Conservation (phyloP, 2,329 filamentous ascomycete genomes). For the Aspergillus puulaauensis region DNA sequence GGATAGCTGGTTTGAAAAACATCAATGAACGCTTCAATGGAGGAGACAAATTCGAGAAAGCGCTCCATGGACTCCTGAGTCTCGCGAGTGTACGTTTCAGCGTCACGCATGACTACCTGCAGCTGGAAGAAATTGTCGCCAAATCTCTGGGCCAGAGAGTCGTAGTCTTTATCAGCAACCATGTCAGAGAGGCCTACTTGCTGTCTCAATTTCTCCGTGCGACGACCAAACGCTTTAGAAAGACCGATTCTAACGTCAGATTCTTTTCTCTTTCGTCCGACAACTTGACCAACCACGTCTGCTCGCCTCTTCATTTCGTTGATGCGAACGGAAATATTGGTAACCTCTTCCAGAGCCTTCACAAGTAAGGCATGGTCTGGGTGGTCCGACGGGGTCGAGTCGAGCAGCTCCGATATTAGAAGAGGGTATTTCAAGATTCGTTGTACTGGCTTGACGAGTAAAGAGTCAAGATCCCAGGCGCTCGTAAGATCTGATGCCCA, state of each 20-base stretch:
- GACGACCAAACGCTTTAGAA: slow-evolving; percentile 84
- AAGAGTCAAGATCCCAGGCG: slow-evolving; percentile 91
- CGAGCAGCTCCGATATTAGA: slow-evolving; percentile 74
- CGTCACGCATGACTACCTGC: slow-evolving; percentile 87
- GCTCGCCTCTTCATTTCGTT: slow-evolving; percentile 96
- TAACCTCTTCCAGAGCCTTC: slow-evolving; percentile 68
- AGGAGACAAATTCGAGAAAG: slow-evolving; percentile 75
- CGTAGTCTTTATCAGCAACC: slow-evolving; percentile 79
- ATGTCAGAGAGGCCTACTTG: slow-evolving; percentile 64
- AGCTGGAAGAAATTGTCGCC: slow-evolving; percentile 88
- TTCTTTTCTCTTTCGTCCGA: slow-evolving; percentile 81
- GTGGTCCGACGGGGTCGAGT: slow-evolving; percentile 77
- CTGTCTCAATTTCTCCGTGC: slow-evolving; percentile 79
- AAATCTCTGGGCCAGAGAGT: slow-evolving; percentile 79
- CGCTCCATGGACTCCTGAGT: slow-evolving; percentile 76
- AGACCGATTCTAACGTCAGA: slow-evolving; percentile 82
- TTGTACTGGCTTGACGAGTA: slow-evolving; percentile 97
- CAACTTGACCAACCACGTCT: slow-evolving; percentile 86
- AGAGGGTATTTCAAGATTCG: slow-evolving; percentile 91
- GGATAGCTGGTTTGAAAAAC: slow-evolving; percentile 68
- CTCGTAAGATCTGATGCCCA: slow-evolving; percentile 89
- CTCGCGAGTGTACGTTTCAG: slow-evolving; percentile 88
- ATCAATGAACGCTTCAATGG: slow-evolving; percentile 79
- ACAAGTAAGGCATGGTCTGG: slow-evolving; percentile 75
- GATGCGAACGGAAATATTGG: slow-evolving; percentile 65